A percentile compares a stretch with the other conserved stretches of the same genome.
phyloP scores from a whole-genome alignment of 768 basidiomycete genomes.

The Phaeolepiota aurea region DNA sequence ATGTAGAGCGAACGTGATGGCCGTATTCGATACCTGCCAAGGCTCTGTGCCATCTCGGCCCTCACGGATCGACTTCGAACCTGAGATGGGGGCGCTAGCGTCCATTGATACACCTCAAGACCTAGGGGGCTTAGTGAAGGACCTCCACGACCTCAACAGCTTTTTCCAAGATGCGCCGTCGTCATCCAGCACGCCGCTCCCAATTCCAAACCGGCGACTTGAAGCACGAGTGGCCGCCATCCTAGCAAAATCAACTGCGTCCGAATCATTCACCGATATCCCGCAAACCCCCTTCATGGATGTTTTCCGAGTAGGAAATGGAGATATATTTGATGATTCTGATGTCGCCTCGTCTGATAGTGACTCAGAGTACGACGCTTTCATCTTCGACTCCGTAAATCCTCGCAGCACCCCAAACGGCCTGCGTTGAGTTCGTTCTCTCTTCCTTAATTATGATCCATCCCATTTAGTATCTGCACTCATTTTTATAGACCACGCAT shows the following conservation, averaged over 20 bases:
- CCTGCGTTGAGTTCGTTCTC: too few species aligned
- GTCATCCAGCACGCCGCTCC: conserved; percentile 21
- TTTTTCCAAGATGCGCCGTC: conserved; percentile 50
- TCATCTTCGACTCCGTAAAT: conserved; percentile 51
- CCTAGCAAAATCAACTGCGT: conserved; percentile 67
- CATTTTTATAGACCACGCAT: conserved; percentile 3
- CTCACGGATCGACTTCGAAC: conserved; percentile 67
- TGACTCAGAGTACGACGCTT: conserved; percentile 50
- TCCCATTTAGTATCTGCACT: conserved; percentile 4
- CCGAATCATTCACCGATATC: conserved; percentile 40
- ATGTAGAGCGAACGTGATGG: conserved; percentile 73
- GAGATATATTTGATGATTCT: conserved; percentile 37
- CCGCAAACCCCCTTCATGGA: conserved; percentile 79
- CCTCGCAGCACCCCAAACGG: conserved; percentile 40
- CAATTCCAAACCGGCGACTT: conserved; percentile 48
- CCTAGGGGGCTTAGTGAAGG: conserved; percentile 70
- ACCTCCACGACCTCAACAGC: conserved; percentile 66
- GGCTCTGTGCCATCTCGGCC: conserved; percentile 54
- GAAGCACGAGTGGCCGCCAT: conserved; percentile 80
- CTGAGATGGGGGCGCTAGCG: conserved; percentile 42
- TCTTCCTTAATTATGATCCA: conserved; percentile 24
- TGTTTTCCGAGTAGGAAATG: conserved; percentile 54
- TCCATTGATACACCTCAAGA: conserved; percentile 43
- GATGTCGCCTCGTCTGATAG: conserved; percentile 35
- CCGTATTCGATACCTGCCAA: conserved; percentile 77